phyloP scores from a whole-genome alignment of 108 stramenopile genomes.

The Fragilaria crotonensis region DNA sequence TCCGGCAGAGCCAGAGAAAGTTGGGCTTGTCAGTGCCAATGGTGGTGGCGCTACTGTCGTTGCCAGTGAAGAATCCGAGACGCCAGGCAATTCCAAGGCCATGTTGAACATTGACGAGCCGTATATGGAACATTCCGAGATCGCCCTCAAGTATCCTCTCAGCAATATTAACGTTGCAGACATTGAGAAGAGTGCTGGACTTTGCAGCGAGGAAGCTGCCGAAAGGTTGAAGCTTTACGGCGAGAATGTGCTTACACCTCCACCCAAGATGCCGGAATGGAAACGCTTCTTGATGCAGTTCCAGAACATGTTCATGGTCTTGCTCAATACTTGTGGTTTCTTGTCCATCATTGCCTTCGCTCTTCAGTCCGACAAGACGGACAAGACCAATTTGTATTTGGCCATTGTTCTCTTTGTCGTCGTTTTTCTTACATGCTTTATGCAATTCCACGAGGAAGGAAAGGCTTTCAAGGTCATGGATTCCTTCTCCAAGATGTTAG shows the following conservation, averaged over 20 bases:
- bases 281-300: conserved; percentile 76
- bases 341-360: conserved; percentile 31
- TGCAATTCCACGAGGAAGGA: conserved; percentile 5
- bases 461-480: conserved; percentile 5
- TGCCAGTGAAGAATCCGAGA: no score
- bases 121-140: not conserved
- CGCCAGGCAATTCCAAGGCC: not conserved
- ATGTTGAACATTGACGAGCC: not conserved
- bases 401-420: conserved; percentile 6
- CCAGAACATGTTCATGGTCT: conserved; percentile 65
- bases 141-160: not conserved
- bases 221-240: conserved; percentile 54
- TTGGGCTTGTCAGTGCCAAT: no score
- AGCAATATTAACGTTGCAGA: not conserved
- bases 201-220: conserved; percentile 42
- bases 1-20: no score
- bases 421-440: not conserved
- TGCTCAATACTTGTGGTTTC: conserved; percentile 59
- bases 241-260: conserved; percentile 62
- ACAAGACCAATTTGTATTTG: conserved; percentile 11
- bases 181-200: conserved; percentile 17
- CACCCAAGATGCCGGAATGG: conserved; percentile 50
- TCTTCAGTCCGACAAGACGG: not conserved
- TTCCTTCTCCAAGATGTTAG: conserved; percentile 10
- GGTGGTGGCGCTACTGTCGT: no score